phyloP scores from a whole-genome alignment of 805 yeast species.

The Isabelozyma pseudorhagii region DNA sequence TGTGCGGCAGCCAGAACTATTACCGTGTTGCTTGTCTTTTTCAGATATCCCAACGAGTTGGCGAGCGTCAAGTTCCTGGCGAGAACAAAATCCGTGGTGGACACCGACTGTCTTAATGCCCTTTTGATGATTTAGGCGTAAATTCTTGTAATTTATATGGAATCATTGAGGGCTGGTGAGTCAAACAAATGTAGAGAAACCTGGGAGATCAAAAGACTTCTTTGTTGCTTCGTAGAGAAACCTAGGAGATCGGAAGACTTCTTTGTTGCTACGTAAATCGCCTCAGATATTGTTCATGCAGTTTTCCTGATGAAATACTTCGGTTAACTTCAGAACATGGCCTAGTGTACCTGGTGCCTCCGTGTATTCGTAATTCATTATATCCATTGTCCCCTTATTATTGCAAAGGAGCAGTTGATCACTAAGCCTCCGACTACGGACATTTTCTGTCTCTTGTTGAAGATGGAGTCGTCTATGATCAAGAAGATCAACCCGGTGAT shows the following conservation, averaged over 20 bases:
- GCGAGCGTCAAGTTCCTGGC: conserved; percentile 52
- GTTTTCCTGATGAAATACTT: background rate
- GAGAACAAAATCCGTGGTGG: conserved; percentile 40
- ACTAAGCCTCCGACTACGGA: conserved; percentile 70
- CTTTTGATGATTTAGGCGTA: conserved; percentile 29
- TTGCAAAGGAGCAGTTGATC: conserved; percentile 65
- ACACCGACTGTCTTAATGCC: conserved; percentile 45
- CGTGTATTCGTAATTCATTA: conserved; percentile 4
- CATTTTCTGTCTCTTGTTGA: conserved; percentile 61
- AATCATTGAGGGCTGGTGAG: conserved; percentile 46
- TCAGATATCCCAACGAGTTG: conserved; percentile 44
- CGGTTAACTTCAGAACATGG: background rate
- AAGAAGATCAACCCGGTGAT: conserved; percentile 60
- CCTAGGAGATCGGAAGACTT: too few relatives aligned
- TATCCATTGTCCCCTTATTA: conserved; percentile 48
- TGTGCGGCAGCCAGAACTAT: conserved; percentile 52
- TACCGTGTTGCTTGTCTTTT: conserved; percentile 53
- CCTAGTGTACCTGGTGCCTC: background rate
- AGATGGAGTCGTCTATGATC: conserved; percentile 55
- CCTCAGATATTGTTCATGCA: background rate
- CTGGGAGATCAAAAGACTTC: too few relatives aligned
- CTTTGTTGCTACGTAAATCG: too few relatives aligned
- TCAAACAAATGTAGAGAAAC: conserved; percentile 25
- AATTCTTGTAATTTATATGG: conserved; percentile 13
- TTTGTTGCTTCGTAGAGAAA: background rate